Evolutionary conservation across 2,329 filamentous ascomycete genomes (phyloP).

Genomic region (Claviceps maximensis): DNA sequence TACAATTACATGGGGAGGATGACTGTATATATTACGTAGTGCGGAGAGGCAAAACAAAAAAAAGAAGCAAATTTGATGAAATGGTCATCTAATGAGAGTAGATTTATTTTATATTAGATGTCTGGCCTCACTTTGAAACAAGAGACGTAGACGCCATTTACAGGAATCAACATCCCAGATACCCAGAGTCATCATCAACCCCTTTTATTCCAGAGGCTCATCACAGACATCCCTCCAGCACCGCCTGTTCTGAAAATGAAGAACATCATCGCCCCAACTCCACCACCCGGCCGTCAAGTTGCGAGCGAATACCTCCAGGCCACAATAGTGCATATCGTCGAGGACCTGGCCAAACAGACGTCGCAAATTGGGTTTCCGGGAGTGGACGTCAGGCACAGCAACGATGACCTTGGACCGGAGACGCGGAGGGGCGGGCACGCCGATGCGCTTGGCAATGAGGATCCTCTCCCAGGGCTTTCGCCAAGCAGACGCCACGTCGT

Average conservation of each 20-base stretch:
- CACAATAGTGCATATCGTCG: slow-evolving; percentile 32
- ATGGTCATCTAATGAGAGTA: neutral
- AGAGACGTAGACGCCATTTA: neutral
- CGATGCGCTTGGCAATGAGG: slow-evolving; percentile 41
- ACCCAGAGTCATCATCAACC: neutral
- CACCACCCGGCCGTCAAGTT: slow-evolving; percentile 65
- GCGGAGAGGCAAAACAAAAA: neutral
- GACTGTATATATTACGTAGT: slow-evolving; percentile 19
- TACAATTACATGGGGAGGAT: slow-evolving; percentile 10
- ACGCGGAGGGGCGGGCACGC: slow-evolving; percentile 12
- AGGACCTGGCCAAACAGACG: slow-evolving; percentile 44
- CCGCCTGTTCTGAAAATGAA: slow-evolving; percentile 51
- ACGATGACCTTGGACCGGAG: slow-evolving; percentile 43
- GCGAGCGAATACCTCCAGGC: slow-evolving; percentile 66
- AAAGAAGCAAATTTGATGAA: neutral
- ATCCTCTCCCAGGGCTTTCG: slow-evolving; percentile 67
- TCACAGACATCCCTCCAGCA: slow-evolving; percentile 27
- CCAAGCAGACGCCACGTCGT: slow-evolving; percentile 45
- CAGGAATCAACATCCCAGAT: neutral
- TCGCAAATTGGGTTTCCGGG: slow-evolving; percentile 62
- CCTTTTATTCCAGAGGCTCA: neutral
- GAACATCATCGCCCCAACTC: slow-evolving; percentile 62
- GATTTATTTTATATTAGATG: too few species aligned
- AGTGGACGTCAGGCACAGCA: slow-evolving; percentile 63
- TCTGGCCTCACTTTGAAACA: too few species aligned